phyloP scores from a whole-genome alignment of 306 rosid genomes.

The Rubus idaeus region DNA sequence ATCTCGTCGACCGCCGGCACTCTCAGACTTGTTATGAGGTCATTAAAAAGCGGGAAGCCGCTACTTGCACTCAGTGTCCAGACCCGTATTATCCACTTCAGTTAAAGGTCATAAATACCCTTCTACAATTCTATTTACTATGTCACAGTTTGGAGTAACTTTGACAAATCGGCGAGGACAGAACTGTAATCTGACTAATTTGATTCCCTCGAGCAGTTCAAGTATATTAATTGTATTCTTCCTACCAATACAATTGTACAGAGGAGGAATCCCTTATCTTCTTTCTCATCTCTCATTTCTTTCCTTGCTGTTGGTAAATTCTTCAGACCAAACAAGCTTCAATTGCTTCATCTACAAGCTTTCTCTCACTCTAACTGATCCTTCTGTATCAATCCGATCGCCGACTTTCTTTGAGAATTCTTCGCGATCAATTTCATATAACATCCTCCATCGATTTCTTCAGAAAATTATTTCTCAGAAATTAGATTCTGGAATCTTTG shows the following conservation, averaged over 20 bases:
- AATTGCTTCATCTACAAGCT: constrained; percentile 18
- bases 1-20: constrained; percentile 37
- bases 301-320: constrained; percentile 12
- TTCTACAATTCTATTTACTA: neutral
- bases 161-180: neutral
- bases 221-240: neutral
- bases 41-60: constrained; percentile 18
- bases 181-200: neutral
- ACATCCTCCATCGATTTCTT: too few species aligned
- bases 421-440: neutral
- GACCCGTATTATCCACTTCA: constrained; percentile 6
- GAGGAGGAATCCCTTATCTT: constrained; percentile 49
- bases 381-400: neutral
- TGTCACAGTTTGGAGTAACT: neutral
- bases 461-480: neutral
- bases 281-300: constrained; percentile 29
- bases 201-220: neutral
- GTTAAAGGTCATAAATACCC: constrained; percentile 30
- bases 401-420: constrained; percentile 13
- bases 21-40: constrained; percentile 17
- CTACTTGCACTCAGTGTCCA: constrained; percentile 3
- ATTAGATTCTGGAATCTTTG: constrained; percentile 17
- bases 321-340: neutral
- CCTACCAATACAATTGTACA: neutral
- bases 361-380: neutral